Percentiles rank a stretch among this genome's conserved stretches.
These are phyloP conservation scores for Citrus sp. DNA, from an alignment of 345 rosid genomes.

Conservation along the genomic window DNA sequence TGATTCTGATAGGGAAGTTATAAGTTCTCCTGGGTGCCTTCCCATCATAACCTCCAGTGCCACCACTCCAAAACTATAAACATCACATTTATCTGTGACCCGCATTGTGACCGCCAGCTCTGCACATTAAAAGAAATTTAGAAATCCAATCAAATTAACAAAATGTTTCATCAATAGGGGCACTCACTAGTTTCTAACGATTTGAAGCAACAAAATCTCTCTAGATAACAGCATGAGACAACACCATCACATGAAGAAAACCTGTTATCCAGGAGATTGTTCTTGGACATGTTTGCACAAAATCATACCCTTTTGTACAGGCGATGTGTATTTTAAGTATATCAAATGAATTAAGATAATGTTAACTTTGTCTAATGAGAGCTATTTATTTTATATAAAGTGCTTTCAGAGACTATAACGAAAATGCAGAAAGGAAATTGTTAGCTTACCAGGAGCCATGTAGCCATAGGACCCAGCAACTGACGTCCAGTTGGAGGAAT, in stretches of 20 bases:
- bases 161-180: neutral
- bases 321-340: neutral
- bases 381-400: neutral
- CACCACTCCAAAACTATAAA: constrained; percentile 64
- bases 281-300: neutral
- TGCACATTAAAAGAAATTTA: constrained; percentile 5
- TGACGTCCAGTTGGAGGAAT: constrained; percentile 59
- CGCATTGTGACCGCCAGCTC: constrained; percentile 42
- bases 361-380: neutral
- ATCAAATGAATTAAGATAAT: neutral
- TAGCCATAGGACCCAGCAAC: constrained; percentile 70
- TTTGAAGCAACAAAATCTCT: neutral
- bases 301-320: neutral
- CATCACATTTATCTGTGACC: constrained; percentile 50
- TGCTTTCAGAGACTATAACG: neutral
- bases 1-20: constrained; percentile 21
- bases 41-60: constrained; percentile 65
- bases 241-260: neutral
- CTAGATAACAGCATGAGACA: neutral
- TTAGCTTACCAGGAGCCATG: constrained; percentile 71
- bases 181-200: too few species aligned
- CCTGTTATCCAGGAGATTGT: neutral
- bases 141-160: neutral
- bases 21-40: constrained; percentile 58
- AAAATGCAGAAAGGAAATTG: neutral